Evolutionary conservation across 2,329 filamentous ascomycete species (phyloP), one percentile per base, ranked within the genome.

Genomic region (Fusarium buharicum): DNA sequence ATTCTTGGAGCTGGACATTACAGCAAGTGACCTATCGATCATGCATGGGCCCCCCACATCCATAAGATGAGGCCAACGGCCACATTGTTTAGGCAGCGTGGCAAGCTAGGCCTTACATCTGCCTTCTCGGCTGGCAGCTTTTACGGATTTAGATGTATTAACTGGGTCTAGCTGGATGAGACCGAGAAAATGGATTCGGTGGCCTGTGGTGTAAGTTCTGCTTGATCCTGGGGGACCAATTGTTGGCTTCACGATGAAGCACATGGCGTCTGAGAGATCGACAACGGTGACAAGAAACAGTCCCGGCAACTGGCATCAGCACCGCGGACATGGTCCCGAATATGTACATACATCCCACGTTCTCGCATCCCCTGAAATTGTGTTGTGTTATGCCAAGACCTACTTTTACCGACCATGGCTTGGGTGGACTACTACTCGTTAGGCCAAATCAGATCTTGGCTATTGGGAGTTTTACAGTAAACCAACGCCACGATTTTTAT

Each of bases 1-100:
- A 31, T 47, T 47, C 24, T 13, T 37, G 5, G 11, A 14, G 1
- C 12, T 27, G n/a, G 24, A 27, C 9, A 27, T 27, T 9, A 13
- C 4, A 20, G 22, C 16, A 18, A 33, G 34, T 20, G 16, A 2
- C 34, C n/a, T 31, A 39, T 39, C 18, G 38, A 31, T 27, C 33
- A 30, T 27, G 6, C 45, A 4, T n/a, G 14, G 30, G 48, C n/a
- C 18, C 41, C 49, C 52, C 31, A 46, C 49, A 46, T 46, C 40
- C 40, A 55, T 20, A 57, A 4, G 30, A 27, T 24, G 12, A 49
- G 8, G 40, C 13, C 22, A n/a, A 10, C 22, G 36, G 30, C 17
- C 3, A 40, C 12, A 30, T 36, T 34, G 22, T 10, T n/a, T 17
- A 41, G 28, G 20, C 36, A 27, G 24, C 24, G 24, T 27, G 5